Conservation (phyloP, 1,139 yeast species). For the Pichia sp. region DNA sequence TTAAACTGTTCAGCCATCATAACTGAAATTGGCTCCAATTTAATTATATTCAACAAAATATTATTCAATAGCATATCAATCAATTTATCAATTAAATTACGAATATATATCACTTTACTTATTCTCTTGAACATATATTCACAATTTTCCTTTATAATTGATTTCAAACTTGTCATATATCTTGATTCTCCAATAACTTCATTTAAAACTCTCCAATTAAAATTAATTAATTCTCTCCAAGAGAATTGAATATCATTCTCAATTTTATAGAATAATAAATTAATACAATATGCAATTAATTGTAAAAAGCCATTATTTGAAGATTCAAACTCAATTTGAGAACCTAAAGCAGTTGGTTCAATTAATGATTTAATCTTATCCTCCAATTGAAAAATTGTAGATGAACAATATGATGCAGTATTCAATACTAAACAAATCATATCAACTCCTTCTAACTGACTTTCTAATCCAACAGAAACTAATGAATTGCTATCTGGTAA, state of each 20-base stretch:
- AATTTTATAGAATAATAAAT: constrained; percentile 51
- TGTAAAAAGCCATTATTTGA: constrained; percentile 52
- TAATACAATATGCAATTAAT: constrained; percentile 54
- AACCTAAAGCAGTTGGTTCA: constrained; percentile 32
- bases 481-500: constrained; percentile 40
- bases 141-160: constrained; percentile 41
- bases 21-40: constrained; percentile 59
- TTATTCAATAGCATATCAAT: constrained; percentile 58
- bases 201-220: constrained; percentile 64
- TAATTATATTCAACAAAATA: constrained; percentile 52
- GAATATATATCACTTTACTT: constrained; percentile 61
- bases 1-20: constrained; percentile 76
- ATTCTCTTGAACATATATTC: constrained; percentile 51
- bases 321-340: constrained; percentile 43
- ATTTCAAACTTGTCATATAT: constrained; percentile 55
- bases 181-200: constrained; percentile 65
- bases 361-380: constrained; percentile 51
- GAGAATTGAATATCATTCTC: constrained; percentile 57
- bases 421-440: constrained; percentile 69
- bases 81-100: constrained; percentile 71
- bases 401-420: constrained; percentile 84
- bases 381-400: constrained; percentile 71
- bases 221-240: constrained; percentile 82
- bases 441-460: constrained; percentile 49
- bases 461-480: constrained; percentile 30